Percentiles rank a stretch among this genome's conserved stretches.
phyloP scores from a whole-genome alignment of 106 monocot species.

The Apostasia shenzhenica region DNA sequence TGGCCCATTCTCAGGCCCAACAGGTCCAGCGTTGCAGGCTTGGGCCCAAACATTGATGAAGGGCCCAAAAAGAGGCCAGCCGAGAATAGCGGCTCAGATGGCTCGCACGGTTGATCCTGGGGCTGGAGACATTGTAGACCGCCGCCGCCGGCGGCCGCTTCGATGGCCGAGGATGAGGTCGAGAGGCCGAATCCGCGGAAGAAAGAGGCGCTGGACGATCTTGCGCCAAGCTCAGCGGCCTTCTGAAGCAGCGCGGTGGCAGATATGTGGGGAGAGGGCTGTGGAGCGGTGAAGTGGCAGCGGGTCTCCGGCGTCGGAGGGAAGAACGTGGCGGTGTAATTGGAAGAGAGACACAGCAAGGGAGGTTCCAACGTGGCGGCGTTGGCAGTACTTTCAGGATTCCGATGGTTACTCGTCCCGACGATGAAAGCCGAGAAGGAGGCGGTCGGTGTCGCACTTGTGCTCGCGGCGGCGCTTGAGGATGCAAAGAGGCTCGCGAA shows the following conservation, averaged over 20 bases:
- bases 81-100: neutral
- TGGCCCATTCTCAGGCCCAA: constrained; percentile 60
- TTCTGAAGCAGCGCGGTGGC: constrained; percentile 7
- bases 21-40: constrained; percentile 74
- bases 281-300: neutral
- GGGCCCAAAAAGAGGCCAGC: neutral
- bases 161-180: neutral
- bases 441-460: neutral
- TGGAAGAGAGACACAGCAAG: constrained; percentile 1
- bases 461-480: neutral
- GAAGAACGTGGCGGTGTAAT: neutral
- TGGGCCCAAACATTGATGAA: constrained; percentile 13
- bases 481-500: constrained; percentile 8
- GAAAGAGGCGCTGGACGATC: constrained; percentile 1
- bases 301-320: constrained; percentile 4
- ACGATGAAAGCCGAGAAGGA: neutral
- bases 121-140: neutral
- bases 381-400: neutral
- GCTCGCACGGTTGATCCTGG: neutral
- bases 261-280: constrained; percentile 1
- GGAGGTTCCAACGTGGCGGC: neutral
- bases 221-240: neutral
- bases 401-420: neutral
- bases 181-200: neutral
- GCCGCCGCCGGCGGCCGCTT: neutral